Base-by-base conservation (phyloP, 768 basidiomycete genomes). In the Boletus sp. region DNA sequence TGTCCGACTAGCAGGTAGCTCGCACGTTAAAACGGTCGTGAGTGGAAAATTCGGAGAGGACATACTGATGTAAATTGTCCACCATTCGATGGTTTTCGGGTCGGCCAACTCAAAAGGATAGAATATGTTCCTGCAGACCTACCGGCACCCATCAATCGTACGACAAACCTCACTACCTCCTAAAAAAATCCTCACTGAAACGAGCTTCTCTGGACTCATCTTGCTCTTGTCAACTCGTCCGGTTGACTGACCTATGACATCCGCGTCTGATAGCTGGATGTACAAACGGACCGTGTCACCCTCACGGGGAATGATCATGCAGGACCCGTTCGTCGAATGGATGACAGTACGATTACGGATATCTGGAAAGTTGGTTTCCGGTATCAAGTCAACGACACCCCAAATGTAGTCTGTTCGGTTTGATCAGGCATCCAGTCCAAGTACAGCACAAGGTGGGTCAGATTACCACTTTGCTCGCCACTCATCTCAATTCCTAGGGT, bases 331-430 rank as follows among this genome's bases (percentile, higher is more conserved):
- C 35, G 77, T 75, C 0, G 88, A 89, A 66, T 90, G 88, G n/a
- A 90, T 80, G 0, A 73, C 82, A 46, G 74, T 74, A 58, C 75
- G 77, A 52, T 83, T 83, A 17, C 88, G 82, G 55, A 88, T 84
- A 64, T 91, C 88, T 0, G 90, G 90, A 55, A 90, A 88, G 63
- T 90, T 74, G 1, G 88, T 89, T n/a, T 83, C 78, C 0, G 85
- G 85, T 25, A 81, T 62, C 47, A 82, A 74, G 68, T 91, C 91
- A 19, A 91, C 70, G 4, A 93, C 90, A 3, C 91, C 91, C 91
- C 91, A 93, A 19, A 92, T 77, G 53, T 80, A 86, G 50, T 91
- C 84, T 71, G 75, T 78, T 43, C 17, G n/a, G 14, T 30, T 51
- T 29, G 5, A 39, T 58, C 11, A 55, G 39, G 11, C 17, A 32